Evolutionary conservation across 2,329 filamentous ascomycete genomes (phyloP), one percentile per base, ranked within the genome.

Genomic region (Cladosporium sphaerospermum): DNA sequence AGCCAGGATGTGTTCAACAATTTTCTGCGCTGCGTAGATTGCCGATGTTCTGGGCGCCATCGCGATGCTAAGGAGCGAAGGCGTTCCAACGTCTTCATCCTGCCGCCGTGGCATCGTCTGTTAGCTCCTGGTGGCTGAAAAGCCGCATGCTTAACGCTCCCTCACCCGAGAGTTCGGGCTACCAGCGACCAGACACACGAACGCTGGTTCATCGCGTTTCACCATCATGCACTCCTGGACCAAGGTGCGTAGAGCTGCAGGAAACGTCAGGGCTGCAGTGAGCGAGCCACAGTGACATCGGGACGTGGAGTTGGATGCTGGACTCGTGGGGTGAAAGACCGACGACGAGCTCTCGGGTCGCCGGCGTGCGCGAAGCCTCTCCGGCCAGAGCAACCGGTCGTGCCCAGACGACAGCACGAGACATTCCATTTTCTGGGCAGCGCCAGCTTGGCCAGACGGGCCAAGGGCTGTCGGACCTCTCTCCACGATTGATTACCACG

Each of bases 151-250:
- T 28, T 28, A 28, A 28, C 23, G 23, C 7, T 28, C 23, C 23
- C 23, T 28, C 7, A 28, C 23, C 23, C 23, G 23, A 28, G 23
- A 28, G 23, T 28, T 28, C 23, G 23, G 23, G 23, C 23, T 28
- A 28, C 23, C 23, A 28, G 23, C 23, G 23, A 28, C 23, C 23
- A 28, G 23, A 28, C 23, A 14, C n/a, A 37, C 11, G 46, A 49
- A 32, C 46, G 18, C 6, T 44, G 48, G 48, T 51, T 51, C 32
- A 28, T 28, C 40, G 37, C 32, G 48, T 51, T 51, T 51, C 48
- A 51, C 33, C 48, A 28, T 39, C 32, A 34, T 28, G 40, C 48
- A 19, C 33, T 14, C 39, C 18, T 50, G 37, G 10, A 42, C 47
- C 39, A 42, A 39, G 16, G n/a, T 31, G 39, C 48, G 48, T 32